phyloP scores from a whole-genome alignment of 1,284 basidiomycete genomes.

The Apiotrichum sp. region DNA sequence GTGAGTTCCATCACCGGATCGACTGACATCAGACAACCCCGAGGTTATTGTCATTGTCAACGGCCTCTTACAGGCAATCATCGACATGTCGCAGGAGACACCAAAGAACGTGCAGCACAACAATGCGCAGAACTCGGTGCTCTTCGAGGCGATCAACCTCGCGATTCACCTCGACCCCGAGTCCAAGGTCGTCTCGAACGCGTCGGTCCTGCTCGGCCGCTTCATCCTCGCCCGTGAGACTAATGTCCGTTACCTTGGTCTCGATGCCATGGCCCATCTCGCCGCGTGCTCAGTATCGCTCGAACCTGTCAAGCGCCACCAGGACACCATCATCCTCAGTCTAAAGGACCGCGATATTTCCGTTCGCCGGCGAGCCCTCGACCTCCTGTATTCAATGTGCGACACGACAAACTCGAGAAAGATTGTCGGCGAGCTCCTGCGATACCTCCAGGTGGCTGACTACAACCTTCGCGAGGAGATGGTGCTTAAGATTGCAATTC shows the following conservation, averaged over 20 bases:
- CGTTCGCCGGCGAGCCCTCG: constrained; percentile 86
- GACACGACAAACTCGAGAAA: constrained; percentile 90
- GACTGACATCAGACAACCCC: constrained; percentile 62
- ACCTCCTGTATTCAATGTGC: constrained; percentile 98
- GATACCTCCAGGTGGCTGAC: constrained; percentile 89
- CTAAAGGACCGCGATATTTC: constrained; percentile 96
- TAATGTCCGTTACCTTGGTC: constrained; percentile 93
- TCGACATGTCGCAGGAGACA: constrained; percentile 89
- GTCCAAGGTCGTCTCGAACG: constrained; percentile 79
- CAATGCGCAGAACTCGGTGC: constrained; percentile 95
- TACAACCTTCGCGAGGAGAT: constrained; percentile 95
- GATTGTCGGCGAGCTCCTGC: constrained; percentile 88
- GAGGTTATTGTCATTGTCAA: constrained; percentile 70
- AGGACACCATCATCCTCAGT: constrained; percentile 88
- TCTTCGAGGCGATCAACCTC: constrained; percentile 96
- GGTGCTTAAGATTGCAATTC: constrained; percentile 96
- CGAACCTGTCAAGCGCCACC: constrained; percentile 89
- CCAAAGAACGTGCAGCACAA: constrained; percentile 96
- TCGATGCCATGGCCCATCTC: constrained; percentile 97
- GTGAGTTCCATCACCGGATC: constrained; percentile 49
- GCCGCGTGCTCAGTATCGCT: constrained; percentile 87
- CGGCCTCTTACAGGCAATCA: constrained; percentile 79
- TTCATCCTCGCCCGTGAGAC: constrained; percentile 98
- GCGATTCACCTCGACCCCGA: constrained; percentile 94
- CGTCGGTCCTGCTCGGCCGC: constrained; percentile 84